phyloP scores from a whole-genome alignment of 768 basidiomycete genomes.

The Tylopilus intermedius region DNA sequence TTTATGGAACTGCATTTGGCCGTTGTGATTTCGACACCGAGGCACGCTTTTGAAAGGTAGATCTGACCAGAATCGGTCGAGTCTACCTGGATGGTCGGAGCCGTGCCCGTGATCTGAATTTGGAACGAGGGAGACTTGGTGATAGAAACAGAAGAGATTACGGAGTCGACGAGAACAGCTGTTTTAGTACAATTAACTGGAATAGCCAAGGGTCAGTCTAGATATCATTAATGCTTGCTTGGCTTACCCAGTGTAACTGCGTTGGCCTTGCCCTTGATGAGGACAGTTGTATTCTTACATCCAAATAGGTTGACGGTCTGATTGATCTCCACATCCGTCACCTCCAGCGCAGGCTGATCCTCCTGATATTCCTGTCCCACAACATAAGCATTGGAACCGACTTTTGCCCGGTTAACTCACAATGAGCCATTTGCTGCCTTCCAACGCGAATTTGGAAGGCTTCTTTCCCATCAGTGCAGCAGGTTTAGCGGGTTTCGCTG shows the following conservation, averaged over 20 bases:
- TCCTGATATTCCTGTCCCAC: slow-evolving; percentile 82
- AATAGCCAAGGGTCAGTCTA: not conserved
- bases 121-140: slow-evolving; percentile 92
- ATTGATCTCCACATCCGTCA: slow-evolving; percentile 71
- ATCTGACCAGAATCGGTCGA: slow-evolving; percentile 94
- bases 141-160: slow-evolving; percentile 85
- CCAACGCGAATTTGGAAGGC: slow-evolving; percentile 81
- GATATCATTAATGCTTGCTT: not conserved
- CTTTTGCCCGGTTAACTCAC: slow-evolving; percentile 40
- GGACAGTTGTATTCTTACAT: slow-evolving; percentile 80
- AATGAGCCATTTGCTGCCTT: slow-evolving; percentile 91
- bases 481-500: slow-evolving; percentile 81
- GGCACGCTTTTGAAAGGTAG: slow-evolving; percentile 79
- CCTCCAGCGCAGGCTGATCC: slow-evolving; percentile 61
- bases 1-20: slow-evolving; percentile 94
- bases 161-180: slow-evolving; percentile 82
- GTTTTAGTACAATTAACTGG: slow-evolving; percentile 87
- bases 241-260: slow-evolving; percentile 77
- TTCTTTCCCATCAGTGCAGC: slow-evolving; percentile 81
- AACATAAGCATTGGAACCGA: slow-evolving; percentile 1
- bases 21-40: slow-evolving; percentile 83
- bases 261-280: slow-evolving; percentile 92
- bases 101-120: slow-evolving; percentile 83
- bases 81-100: slow-evolving; percentile 91
- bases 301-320: slow-evolving; percentile 87